Percentiles rank a stretch among this genome's conserved stretches.
Conservation (phyloP, 371 early-diverging fungal genomes). For the Mortierella sp. region DNA sequence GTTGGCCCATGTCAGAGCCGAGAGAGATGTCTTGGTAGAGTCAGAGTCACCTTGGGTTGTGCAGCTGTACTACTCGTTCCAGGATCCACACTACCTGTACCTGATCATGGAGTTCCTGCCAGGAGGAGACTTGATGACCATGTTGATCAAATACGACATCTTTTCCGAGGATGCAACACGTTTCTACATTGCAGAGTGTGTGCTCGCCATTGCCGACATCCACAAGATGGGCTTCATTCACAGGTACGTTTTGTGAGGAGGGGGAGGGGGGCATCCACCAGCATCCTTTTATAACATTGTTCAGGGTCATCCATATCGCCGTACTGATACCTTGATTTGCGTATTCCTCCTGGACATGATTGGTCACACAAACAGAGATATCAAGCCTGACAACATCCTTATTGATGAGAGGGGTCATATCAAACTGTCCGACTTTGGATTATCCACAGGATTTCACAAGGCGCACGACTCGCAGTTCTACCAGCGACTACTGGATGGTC, state of each 20-base stretch:
- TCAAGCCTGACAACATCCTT: slow-evolving; percentile 90
- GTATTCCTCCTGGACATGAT: neutral
- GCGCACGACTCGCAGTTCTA: slow-evolving; percentile 97
- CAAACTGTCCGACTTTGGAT: slow-evolving; percentile 96
- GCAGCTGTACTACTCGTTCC: slow-evolving; percentile 96
- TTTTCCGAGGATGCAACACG: slow-evolving; percentile 97
- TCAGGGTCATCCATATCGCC: neutral
- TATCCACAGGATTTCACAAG: slow-evolving; percentile 98
- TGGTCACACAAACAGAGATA: slow-evolving; percentile 70
- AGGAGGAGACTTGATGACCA: slow-evolving; percentile 98
- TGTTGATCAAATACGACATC: slow-evolving; percentile 96
- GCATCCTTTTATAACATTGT: neutral
- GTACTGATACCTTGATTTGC: neutral
- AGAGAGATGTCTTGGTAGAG: slow-evolving; percentile 97
- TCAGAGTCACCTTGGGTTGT: slow-evolving; percentile 98
- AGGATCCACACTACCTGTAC: slow-evolving; percentile 94
- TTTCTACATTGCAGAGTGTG: slow-evolving; percentile 98
- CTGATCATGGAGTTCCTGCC: slow-evolving; percentile 98
- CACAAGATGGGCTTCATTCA: slow-evolving; percentile 98
- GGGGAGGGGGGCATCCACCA: neutral
- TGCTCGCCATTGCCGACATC: slow-evolving; percentile 94
- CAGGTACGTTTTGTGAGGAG: slow-evolving; percentile 72
- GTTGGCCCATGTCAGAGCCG: slow-evolving; percentile 97
- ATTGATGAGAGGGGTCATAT: slow-evolving; percentile 88
- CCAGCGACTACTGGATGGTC: slow-evolving; percentile 75